phyloP scores from a whole-genome alignment of 306 rosid genomes.

The Fragaria nilgerrensis region DNA sequence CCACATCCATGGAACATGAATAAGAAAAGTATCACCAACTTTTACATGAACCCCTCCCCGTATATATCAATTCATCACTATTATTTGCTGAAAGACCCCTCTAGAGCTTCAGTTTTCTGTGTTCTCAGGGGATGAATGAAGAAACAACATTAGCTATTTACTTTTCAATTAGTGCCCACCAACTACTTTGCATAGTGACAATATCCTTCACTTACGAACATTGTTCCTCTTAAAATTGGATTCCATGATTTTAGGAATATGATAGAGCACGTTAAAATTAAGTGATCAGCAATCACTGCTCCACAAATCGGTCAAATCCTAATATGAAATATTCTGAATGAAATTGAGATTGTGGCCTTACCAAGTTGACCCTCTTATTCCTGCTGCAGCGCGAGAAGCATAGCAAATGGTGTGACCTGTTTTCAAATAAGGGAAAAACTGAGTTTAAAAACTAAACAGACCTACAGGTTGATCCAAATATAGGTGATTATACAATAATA shows the following conservation, averaged over 20 bases:
- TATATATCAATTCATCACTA: neutral
- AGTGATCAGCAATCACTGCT: neutral
- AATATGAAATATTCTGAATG: neutral
- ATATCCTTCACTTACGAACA: neutral
- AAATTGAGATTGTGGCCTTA: conserved; percentile 22
- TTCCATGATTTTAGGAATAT: neutral
- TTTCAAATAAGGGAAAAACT: conserved; percentile 24
- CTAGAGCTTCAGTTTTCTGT: neutral
- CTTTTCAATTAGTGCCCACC: neutral
- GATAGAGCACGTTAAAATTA: neutral
- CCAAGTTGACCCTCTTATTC: conserved; percentile 95
- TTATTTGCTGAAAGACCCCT: neutral
- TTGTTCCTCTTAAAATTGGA: neutral
- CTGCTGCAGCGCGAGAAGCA: conserved; percentile 95
- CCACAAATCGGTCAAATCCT: neutral
- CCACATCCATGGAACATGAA: neutral
- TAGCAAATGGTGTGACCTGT: conserved; percentile 89
- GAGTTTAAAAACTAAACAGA: neutral
- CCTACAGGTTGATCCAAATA: neutral
- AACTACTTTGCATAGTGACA: neutral
- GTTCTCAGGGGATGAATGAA: neutral
- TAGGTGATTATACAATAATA: neutral
- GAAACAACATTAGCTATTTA: neutral
- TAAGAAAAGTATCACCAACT: neutral
- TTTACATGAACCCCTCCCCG: neutral